A percentile compares a stretch with the other conserved stretches of the same genome.
Evolutionary conservation across 805 yeast species (phyloP).

Genomic region (Metschnikowia anglica): DNA sequence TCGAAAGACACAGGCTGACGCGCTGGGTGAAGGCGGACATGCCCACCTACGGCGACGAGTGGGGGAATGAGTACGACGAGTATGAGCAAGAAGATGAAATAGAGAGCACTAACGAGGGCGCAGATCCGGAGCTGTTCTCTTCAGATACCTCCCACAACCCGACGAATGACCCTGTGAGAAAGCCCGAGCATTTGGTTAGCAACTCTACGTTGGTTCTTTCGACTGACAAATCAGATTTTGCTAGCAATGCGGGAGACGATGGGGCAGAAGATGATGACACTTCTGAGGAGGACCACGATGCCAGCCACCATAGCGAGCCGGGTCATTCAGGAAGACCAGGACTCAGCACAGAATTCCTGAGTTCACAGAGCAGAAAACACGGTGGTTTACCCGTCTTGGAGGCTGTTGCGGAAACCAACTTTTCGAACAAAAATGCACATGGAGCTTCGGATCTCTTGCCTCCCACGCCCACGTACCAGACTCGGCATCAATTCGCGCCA

Average conservation of each 20-base stretch:
- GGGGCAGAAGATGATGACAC: conserved; percentile 2
- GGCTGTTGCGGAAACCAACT: background rate
- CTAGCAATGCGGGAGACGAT: conserved; percentile 17
- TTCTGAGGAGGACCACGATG: background rate
- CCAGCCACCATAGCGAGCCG: too few relatives aligned
- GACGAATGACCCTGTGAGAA: background rate
- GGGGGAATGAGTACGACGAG: conserved; percentile 39
- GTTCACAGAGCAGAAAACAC: background rate
- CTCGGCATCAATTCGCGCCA: conserved; percentile 8
- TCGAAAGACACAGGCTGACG: conserved; percentile 44
- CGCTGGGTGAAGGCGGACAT: conserved; percentile 45
- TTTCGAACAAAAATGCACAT: background rate
- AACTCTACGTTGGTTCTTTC: conserved; percentile 31
- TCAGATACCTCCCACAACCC: background rate
- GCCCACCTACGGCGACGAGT: conserved; percentile 44
- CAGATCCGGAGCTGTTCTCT: background rate
- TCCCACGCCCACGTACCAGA: conserved; percentile 31
- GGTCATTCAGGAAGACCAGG: too few relatives aligned
- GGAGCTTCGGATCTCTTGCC: conserved; percentile 20
- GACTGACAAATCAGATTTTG: conserved; percentile 25
- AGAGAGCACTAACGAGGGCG: background rate
- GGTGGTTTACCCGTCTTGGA: background rate
- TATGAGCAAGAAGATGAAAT: conserved; percentile 25
- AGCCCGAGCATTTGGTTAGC: conserved; percentile 4
- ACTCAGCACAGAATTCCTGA: background rate